Base-by-base conservation (phyloP, 2,329 filamentous ascomycete species). In the Diplodia scrobiculata region DNA sequence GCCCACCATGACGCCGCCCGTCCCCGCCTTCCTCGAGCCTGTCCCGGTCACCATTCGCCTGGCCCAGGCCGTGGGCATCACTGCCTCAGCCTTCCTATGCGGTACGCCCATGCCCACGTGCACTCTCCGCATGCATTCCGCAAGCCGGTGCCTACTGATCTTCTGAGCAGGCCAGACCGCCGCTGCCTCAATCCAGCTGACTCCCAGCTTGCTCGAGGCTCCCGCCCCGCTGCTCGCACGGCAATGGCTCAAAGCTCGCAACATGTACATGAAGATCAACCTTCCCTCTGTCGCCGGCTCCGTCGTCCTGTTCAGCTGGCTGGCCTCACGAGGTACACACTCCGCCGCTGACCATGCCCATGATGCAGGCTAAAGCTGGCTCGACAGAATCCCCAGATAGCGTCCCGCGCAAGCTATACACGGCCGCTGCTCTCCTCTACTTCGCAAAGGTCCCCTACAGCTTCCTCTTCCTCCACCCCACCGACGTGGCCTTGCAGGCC, bases 181-280 rank as follows among this genome's bases (percentile, higher is more conserved):
- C 14, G 69, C 65, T 66, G 69, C 76, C 63, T 85, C 83, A 5
- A 70, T 78, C 71, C 75, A 80, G 66, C 68, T 78, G n/a, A 71
- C 84, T 1, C 86, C 86, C 1, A 79, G 83, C 48, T 74, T 87
- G 9, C 80, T 88, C 67, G 78, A 84, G 67, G 82, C 84, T 0
- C 86, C 86, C 1, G 80, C 83, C 0, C 81, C 81, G 1, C 75
- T 87, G 11, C 81, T 87, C 68, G 82, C 84, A 36, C 79, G 78
- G 47, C 86, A 88, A 75, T 88, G 84, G 84, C 70, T 74, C 67
- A 77, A 72, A 48, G 73, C 80, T 67, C 83, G 77, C 73, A 71
- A 73, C 19, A 69, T 71, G 2, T 82, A 82, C 60, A 78, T 72
- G 63, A 68, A 70, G 64, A n/a, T 58, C 52, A 34, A 41, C 17